Evolutionary conservation across 495 filamentous ascomycete genomes (phyloP), one percentile per base, ranked within the genome.

Genomic region (Xeromyces bisporus): DNA sequence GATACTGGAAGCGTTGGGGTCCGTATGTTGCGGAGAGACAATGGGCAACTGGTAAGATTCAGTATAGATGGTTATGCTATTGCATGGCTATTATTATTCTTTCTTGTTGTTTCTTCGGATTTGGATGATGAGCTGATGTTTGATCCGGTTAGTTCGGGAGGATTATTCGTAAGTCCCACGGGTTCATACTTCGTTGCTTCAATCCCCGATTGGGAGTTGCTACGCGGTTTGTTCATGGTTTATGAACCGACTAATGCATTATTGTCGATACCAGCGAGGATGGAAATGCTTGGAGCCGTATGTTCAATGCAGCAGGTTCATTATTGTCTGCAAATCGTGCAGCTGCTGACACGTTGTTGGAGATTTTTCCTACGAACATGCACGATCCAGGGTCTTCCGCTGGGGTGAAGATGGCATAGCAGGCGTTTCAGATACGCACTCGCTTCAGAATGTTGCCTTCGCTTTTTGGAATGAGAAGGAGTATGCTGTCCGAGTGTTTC

Each of bases 321-420:
- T n/a, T n/a, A n/a, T n/a, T n/a, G n/a, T n/a, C n/a, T n/a, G n/a
- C n/a, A n/a, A n/a, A n/a, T n/a, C n/a, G n/a, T n/a, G n/a, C n/a
- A n/a, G n/a, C n/a, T n/a, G 12, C 28, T 33, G 4, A 39, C 31
- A 29, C 7, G 14, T 21, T 3, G 36, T 14, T 32, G 11, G 31
- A 91, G 80, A 96, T 62, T 94, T 96, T 51, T 71, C 82, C 6
- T 84, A 94, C 55, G 87, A 93, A 38, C 73, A 89, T 56, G 79
- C 87, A 14, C 72, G 82, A 42, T 86, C 81, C 26, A 68, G 87
- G 47, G 68, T 80, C 28, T 96, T 78, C 50, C 71, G 87, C 36
- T 96, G 87, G 87, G 87, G 87, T 36, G 87, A 96, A 44, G 87
- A 96, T 48, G 87, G 87, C 32, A 96, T 96, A 59, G 87, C 86